A percentile compares a stretch with the other conserved stretches of the same genome.
These are phyloP conservation scores for Cryptococcus depauperatus DNA, from an alignment of 1,284 basidiomycete genomes.

Conservation along the genomic window DNA sequence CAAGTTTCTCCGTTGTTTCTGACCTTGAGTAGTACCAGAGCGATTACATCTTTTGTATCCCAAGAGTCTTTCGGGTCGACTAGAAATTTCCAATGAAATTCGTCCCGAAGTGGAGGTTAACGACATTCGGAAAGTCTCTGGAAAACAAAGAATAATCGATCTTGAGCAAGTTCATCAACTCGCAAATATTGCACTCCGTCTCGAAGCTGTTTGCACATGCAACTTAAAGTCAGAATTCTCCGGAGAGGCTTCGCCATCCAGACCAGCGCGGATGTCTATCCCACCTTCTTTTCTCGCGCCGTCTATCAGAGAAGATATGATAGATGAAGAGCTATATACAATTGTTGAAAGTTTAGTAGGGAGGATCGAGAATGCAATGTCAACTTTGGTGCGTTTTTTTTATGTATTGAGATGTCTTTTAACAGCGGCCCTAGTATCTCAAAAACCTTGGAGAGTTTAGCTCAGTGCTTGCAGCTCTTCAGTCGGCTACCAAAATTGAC, in stretches of 20 bases:
- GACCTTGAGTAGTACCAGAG: conserved; percentile 56
- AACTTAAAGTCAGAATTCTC: conserved; percentile 40
- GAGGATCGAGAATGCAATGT: conserved; percentile 72
- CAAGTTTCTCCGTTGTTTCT: not conserved
- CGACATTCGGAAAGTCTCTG: conserved; percentile 48
- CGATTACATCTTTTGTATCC: conserved; percentile 79
- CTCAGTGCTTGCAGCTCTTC: conserved; percentile 41
- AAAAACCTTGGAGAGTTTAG: conserved; percentile 45
- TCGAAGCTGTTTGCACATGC: conserved; percentile 69
- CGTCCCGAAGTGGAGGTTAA: conserved; percentile 47
- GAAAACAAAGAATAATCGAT: conserved; percentile 58
- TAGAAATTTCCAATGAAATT: conserved; percentile 52
- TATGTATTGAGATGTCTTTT: not conserved
- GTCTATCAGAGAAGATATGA: conserved; percentile 60
- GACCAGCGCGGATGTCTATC: conserved; percentile 26
- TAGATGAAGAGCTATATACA: conserved; percentile 65
- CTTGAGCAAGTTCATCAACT: conserved; percentile 72
- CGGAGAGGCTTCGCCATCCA: conserved; percentile 2
- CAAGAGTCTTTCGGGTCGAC: conserved; percentile 62
- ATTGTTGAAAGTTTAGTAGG: conserved; percentile 67
- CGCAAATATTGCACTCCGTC: conserved; percentile 65
- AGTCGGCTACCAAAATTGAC: conserved; percentile 39
- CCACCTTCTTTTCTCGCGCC: conserved; percentile 65
- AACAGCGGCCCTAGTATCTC: conserved; percentile 28
- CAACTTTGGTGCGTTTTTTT: conserved; percentile 50